Evolutionary conservation across 2,329 filamentous ascomycete species (phyloP), one percentile per base, ranked within the genome.

Genomic region (Pyrenophora teres): DNA sequence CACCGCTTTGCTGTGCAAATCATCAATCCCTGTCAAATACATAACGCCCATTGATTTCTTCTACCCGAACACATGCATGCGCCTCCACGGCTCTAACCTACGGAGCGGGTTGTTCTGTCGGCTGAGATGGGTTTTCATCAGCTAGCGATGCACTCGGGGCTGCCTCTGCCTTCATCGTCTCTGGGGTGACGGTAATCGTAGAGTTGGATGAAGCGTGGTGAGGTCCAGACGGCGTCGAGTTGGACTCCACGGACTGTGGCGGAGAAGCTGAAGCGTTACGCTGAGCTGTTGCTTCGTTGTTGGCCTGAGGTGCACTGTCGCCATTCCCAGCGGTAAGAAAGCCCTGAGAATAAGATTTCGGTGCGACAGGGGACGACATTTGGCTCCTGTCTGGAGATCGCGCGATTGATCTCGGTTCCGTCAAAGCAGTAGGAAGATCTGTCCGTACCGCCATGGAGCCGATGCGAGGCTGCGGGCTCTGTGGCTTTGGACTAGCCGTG

Each of bases 361-460:
- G 48, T 12, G 37, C 35, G 27, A 46, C 43, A 35, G 31, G 33
- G 8, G 42, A 41, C 32, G 15, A 50, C 13, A 6, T 27, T 33
- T 35, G 49, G 51, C 36, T 48, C 39, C 52, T 31, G 8, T 56
- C 52, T 13, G 55, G 55, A 19, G 52, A 55, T 25, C 48, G 48
- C 10, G 55, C 55, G 16, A 57, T 46, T 8, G 52, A 55, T 38
- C 49, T 46, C 3, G 52, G 52, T 36, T 57, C 55, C 12, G 49
- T 52, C 37, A 57, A 27, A 10, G 55, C 55, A 43, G 55, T 48
- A n/a, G 55, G 55, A 7, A 57, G 48, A 46, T 56, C 43, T 3
- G 48, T 52, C 3, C 45, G 21, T 9, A 51, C 32, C 8, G 40
- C 43, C 40, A 47, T 50, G 4, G 54, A 40, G 7, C 38, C 35